phyloP scores from a whole-genome alignment of 129 eudicot species.

The Cynara cardunculus region DNA sequence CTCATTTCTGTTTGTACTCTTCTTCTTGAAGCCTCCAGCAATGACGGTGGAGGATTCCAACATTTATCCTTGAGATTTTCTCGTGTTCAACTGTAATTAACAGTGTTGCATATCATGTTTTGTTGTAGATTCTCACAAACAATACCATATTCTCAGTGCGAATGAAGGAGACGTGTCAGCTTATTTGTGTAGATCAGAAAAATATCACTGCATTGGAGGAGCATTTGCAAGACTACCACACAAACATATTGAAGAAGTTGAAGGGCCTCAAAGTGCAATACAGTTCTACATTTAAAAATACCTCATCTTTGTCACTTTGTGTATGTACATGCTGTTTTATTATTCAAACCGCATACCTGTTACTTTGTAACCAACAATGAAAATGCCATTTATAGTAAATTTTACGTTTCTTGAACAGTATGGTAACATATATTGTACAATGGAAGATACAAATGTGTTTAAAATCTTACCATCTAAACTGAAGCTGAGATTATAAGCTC shows the following conservation, averaged over 20 bases:
- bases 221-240: slow-evolving; percentile 92
- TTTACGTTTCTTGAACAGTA: too few relatives aligned
- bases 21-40: too few relatives aligned
- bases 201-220: slow-evolving; percentile 72
- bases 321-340: slow-evolving; percentile 25
- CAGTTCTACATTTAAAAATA: slow-evolving; percentile 45
- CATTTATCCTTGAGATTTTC: not conserved
- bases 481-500: too few relatives aligned
- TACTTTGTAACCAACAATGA: slow-evolving; percentile 24
- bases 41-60: too few relatives aligned
- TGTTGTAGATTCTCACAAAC: slow-evolving; percentile 65
- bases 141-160: slow-evolving; percentile 83
- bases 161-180: slow-evolving; percentile 74
- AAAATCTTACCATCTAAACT: too few relatives aligned
- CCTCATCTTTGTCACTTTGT: slow-evolving; percentile 4
- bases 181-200: slow-evolving; percentile 91
- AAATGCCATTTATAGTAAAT: not conserved
- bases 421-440: not conserved
- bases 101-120: too few relatives aligned
- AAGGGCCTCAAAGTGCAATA: slow-evolving; percentile 87
- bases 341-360: slow-evolving; percentile 2
- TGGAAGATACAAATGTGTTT: not conserved
- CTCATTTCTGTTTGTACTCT: too few relatives aligned
- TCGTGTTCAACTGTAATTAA: too few relatives aligned
- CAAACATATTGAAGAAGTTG: slow-evolving; percentile 88